phyloP scores from a whole-genome alignment of 208 protist genomes.

The Trypanosoma melophagium region DNA sequence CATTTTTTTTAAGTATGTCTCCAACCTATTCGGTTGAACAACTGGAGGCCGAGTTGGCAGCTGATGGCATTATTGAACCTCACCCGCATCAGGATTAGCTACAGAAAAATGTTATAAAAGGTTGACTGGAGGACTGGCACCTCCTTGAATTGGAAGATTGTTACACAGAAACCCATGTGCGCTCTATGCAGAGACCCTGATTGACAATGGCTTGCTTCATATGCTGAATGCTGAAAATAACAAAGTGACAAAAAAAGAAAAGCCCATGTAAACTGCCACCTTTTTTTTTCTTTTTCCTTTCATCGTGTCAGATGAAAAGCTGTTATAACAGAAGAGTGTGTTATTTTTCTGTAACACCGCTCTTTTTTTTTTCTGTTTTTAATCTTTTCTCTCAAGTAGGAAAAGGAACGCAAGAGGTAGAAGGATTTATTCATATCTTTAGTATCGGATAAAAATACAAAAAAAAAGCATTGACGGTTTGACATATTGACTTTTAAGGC shows the following conservation, averaged over 20 bases:
- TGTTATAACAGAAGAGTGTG: background rate
- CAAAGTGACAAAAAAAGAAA: too few relatives aligned
- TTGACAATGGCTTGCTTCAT: too few relatives aligned
- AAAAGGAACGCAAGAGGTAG: background rate
- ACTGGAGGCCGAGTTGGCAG: constrained; percentile 56
- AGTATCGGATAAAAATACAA: background rate
- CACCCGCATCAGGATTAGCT: constrained; percentile 15
- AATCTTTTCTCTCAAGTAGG: background rate
- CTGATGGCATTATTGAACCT: constrained; percentile 57
- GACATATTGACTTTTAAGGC: background rate
- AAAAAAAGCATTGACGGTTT: background rate
- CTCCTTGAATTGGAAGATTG: too few relatives aligned
- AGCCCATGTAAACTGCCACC: too few relatives aligned
- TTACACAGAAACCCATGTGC: too few relatives aligned
- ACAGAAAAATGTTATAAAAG: background rate
- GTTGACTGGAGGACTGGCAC: background rate
- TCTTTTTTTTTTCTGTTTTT: constrained; percentile 13
- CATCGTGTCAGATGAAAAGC: background rate
- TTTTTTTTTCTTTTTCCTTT: constrained; percentile 14
- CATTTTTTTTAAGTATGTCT: constrained; percentile 64
- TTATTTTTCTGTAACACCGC: constrained; percentile 1
- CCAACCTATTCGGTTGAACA: constrained; percentile 65
- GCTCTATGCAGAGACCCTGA: too few relatives aligned
- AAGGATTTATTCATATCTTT: too few relatives aligned
- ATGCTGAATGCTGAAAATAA: too few relatives aligned